Conservation (phyloP, 2,329 filamentous ascomycete species). For the Ophiostoma ulmi region DNA sequence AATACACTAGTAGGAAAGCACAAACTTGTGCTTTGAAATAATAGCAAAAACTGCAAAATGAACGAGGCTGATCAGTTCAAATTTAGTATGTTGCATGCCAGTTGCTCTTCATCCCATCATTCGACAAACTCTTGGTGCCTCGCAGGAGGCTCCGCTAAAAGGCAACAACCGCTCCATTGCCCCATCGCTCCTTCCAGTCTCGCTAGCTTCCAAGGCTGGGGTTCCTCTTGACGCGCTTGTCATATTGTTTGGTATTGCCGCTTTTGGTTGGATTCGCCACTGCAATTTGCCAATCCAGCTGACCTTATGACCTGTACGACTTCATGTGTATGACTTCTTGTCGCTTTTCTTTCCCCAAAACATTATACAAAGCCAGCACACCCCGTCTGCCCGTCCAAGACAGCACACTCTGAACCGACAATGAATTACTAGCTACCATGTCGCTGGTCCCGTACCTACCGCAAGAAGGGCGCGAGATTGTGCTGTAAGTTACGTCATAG, state of each 20-base stretch:
- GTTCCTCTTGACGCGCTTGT: not conserved
- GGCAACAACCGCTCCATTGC: not conserved
- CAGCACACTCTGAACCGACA: not conserved
- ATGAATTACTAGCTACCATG: conserved; percentile 33
- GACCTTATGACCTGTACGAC: conserved; percentile 8
- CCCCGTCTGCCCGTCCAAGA: not conserved
- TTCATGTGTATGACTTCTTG: not conserved
- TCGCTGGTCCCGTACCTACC: conserved; percentile 73
- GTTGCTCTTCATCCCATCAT: not conserved
- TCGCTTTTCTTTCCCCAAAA: not conserved
- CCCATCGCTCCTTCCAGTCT: not conserved
- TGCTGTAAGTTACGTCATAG: conserved; percentile 56
- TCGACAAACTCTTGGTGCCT: not conserved
- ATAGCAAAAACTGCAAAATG: too few relatives aligned
- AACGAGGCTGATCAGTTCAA: too few relatives aligned
- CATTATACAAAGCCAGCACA: not conserved
- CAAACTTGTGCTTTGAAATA: too few relatives aligned
- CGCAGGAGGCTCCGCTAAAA: conserved; percentile 6
- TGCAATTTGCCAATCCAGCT: conserved; percentile 1
- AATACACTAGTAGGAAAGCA: too few relatives aligned
- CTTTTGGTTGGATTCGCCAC: not conserved
- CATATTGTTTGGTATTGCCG: conserved; percentile 9
- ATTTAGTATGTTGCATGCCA: not conserved
- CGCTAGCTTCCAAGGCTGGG: not conserved
- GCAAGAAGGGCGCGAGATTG: conserved; percentile 69